Evolutionary conservation across 768 basidiomycete species (phyloP).

Genomic region (Phlebiopsis flavidoalba): DNA sequence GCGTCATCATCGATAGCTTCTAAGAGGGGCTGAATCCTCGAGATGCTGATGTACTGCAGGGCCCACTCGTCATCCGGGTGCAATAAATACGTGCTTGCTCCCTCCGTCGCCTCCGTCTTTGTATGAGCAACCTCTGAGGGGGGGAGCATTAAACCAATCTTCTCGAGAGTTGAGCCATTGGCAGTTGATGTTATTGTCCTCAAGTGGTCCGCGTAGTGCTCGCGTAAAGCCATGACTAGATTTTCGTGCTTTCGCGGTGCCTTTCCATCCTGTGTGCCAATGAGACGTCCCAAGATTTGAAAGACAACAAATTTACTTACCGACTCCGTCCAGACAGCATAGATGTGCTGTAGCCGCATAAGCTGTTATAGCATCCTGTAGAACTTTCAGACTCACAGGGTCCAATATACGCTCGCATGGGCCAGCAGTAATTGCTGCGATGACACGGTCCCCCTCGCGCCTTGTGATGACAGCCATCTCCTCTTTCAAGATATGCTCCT

Average conservation of each 20-base stretch:
- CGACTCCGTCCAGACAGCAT: constrained; percentile 16
- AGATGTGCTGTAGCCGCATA: constrained; percentile 6
- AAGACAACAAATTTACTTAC: not conserved
- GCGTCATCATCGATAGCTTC: constrained; percentile 21
- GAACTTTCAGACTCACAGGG: constrained; percentile 5
- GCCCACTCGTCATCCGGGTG: constrained; percentile 16
- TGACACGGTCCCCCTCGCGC: constrained; percentile 17
- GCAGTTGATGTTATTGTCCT: not conserved
- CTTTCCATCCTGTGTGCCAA: constrained; percentile 15
- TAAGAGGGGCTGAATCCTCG: constrained; percentile 12
- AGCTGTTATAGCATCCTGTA: too few species aligned
- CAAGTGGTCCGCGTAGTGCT: constrained; percentile 11
- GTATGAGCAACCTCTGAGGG: too few species aligned
- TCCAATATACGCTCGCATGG: constrained; percentile 18
- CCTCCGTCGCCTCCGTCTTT: too few species aligned
- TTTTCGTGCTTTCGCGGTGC: constrained; percentile 18
- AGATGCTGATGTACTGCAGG: constrained; percentile 16
- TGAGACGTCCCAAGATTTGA: too few species aligned
- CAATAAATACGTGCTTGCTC: too few species aligned
- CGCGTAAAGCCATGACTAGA: constrained; percentile 16
- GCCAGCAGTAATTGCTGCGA: constrained; percentile 9
- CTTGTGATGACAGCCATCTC: not conserved
- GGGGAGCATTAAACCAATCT: too few species aligned
- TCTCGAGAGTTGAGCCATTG: too few species aligned
- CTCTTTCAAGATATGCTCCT: not conserved